Percentiles rank a stretch among this genome's conserved stretches.
phyloP scores from a whole-genome alignment of 495 filamentous ascomycete genomes.

The Trichoderma reesei region DNA sequence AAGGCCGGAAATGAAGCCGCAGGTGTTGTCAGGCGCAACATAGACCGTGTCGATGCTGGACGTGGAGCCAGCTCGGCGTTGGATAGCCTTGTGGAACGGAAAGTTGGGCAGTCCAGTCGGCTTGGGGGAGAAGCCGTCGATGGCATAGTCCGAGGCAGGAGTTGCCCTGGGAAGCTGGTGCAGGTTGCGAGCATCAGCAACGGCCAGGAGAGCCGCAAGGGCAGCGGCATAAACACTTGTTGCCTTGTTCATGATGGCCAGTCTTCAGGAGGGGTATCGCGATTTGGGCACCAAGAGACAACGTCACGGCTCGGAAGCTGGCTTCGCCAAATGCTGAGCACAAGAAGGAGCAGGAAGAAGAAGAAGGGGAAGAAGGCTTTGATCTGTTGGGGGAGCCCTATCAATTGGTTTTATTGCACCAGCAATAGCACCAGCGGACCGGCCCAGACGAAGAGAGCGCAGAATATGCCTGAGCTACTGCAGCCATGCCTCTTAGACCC shows the following conservation, averaged over 20 bases:
- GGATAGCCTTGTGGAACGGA: background rate
- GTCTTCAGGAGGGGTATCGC: background rate
- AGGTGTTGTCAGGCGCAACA: conserved; percentile 38
- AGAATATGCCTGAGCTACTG: background rate
- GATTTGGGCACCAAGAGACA: background rate
- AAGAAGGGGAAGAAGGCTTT: background rate
- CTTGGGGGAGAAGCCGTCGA: conserved; percentile 15
- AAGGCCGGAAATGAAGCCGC: conserved; percentile 34
- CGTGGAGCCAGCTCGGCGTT: conserved; percentile 8
- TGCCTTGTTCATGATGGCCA: conserved; percentile 14
- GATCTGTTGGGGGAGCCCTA: background rate
- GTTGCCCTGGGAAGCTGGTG: conserved; percentile 25
- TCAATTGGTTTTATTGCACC: background rate
- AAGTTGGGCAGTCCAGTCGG: conserved; percentile 26
- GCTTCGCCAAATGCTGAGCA: background rate
- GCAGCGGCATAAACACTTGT: conserved; percentile 7
- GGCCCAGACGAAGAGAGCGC: background rate
- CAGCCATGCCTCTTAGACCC: background rate
- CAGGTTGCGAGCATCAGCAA: conserved; percentile 26
- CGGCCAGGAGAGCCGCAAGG: conserved; percentile 22
- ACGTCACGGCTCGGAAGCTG: background rate
- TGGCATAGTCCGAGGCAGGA: conserved; percentile 15
- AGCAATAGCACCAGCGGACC: background rate
- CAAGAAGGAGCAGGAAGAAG: conserved; percentile 3
- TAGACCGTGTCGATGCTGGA: conserved; percentile 21